These are phyloP conservation scores for Cnidoscolus chayamansa DNA, from an alignment of 441 rosid species.

Conservation along the genomic window DNA sequence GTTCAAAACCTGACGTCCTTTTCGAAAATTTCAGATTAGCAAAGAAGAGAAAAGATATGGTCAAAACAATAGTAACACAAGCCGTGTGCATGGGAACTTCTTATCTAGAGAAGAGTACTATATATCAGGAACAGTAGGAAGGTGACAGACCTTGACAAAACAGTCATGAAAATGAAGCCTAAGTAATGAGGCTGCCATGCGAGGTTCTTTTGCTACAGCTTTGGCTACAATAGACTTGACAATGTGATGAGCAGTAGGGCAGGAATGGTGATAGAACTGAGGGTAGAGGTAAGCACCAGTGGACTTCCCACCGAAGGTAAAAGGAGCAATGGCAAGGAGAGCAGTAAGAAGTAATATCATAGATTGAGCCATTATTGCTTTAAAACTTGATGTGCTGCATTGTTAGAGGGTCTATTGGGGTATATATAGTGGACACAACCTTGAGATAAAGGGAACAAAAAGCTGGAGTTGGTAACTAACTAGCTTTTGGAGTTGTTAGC, in stretches of 20 bases:
- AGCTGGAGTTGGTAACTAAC: conserved; percentile 47
- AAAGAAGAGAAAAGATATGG: no score
- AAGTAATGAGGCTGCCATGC: conserved; percentile 84
- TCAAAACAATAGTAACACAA: no score
- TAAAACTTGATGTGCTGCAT: conserved; percentile 28
- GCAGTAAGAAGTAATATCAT: conserved; percentile 2
- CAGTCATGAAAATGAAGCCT: conserved; percentile 95
- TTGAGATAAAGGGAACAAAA: conserved; percentile 17
- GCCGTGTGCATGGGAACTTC: no score
- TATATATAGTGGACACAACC: conserved; percentile 35
- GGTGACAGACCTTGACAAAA: conserved; percentile 64
- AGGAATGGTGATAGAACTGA: conserved; percentile 63
- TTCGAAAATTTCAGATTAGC: no score
- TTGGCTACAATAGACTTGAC: conserved; percentile 67
- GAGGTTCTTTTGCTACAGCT: conserved; percentile 66
- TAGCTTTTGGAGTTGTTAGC: neutral
- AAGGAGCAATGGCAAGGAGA: conserved; percentile 33
- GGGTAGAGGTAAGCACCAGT: conserved; percentile 52
- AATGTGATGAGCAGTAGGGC: conserved; percentile 62
- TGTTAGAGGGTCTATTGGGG: conserved; percentile 9
- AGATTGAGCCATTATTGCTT: conserved; percentile 13
- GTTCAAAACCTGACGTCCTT: neutral
- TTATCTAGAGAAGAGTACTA: neutral
- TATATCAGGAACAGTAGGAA: neutral
- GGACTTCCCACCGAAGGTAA: conserved; percentile 34